Evolutionary conservation across 2,329 filamentous ascomycete genomes (phyloP).

Genomic region (Aquanectria penicillioides): DNA sequence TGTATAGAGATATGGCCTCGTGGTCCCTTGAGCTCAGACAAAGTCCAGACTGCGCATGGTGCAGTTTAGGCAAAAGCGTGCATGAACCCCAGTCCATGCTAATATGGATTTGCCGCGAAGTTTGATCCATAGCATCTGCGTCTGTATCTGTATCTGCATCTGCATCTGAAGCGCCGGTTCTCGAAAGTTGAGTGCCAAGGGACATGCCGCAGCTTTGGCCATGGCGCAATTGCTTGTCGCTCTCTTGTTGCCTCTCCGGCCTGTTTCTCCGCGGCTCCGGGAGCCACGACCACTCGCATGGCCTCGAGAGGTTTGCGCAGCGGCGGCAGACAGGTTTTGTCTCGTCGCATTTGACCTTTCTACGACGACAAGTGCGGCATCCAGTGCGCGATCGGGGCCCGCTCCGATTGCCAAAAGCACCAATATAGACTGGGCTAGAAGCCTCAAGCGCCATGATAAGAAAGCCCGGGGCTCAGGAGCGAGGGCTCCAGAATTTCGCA

Average conservation of each 20-base stretch:
- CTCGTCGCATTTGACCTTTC: constrained; percentile 11
- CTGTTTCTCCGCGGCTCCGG: background rate
- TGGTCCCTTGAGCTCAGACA: background rate
- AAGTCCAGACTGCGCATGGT: background rate
- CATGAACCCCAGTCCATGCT: background rate
- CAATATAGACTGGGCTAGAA: background rate
- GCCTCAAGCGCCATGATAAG: background rate
- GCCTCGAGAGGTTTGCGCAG: background rate
- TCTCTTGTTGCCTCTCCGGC: background rate
- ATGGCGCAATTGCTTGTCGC: background rate
- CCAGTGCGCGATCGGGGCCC: constrained; percentile 9
- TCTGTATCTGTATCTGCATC: no score
- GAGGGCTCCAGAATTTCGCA: no score
- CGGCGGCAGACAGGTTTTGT: background rate
- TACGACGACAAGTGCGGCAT: constrained; percentile 1
- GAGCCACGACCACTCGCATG: background rate
- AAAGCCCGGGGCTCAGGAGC: no score
- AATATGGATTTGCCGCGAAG: background rate
- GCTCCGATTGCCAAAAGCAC: constrained; percentile 7
- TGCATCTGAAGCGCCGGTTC: no score
- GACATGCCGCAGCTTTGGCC: background rate
- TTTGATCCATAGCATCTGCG: no score
- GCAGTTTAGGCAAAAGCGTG: background rate
- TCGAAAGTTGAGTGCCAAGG: no score
- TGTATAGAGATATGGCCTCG: background rate